A percentile compares a stretch with the other conserved stretches of the same genome.
phyloP scores from a whole-genome alignment of 2,329 filamentous ascomycete species.

The Hansfordia pulvinata region DNA sequence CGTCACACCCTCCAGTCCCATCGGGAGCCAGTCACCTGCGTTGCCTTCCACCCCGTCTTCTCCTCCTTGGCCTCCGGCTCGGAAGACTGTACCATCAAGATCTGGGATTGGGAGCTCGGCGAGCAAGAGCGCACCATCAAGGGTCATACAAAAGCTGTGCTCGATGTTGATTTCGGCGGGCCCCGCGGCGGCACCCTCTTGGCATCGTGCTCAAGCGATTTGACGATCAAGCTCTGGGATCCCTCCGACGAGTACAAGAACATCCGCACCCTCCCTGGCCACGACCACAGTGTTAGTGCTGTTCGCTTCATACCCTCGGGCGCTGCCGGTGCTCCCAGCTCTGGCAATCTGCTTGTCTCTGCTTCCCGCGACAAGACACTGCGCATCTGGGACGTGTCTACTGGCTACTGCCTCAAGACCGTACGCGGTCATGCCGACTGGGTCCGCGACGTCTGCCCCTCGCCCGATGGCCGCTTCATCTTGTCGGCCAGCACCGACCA shows the following conservation, averaged over 20 bases:
- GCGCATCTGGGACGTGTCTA: conserved; percentile 85
- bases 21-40: conserved; percentile 66
- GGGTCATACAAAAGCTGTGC: conserved; percentile 76
- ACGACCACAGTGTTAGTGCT: conserved; percentile 83
- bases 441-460: conserved; percentile 81
- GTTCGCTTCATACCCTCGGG: conserved; percentile 81
- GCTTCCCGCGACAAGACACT: conserved; percentile 77
- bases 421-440: conserved; percentile 74
- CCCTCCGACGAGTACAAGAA: conserved; percentile 90
- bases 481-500: conserved; percentile 74
- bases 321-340: conserved; percentile 62
- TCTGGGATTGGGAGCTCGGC: conserved; percentile 93
- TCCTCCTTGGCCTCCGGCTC: conserved; percentile 82
- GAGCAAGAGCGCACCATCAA: conserved; percentile 85
- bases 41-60: conserved; percentile 88
- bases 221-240: conserved; percentile 94
- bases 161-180: conserved; percentile 84
- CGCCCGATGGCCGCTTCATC: conserved; percentile 70
- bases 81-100: conserved; percentile 88
- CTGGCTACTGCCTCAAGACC: conserved; percentile 87
- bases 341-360: conserved; percentile 73
- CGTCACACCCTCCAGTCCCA: conserved; percentile 77
- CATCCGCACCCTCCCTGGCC: conserved; percentile 77
- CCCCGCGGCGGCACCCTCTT: conserved; percentile 67
- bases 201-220: conserved; percentile 73